Evolutionary conservation across 495 filamentous ascomycete genomes (phyloP).

Genomic region (Aspergillus nidulans): DNA sequence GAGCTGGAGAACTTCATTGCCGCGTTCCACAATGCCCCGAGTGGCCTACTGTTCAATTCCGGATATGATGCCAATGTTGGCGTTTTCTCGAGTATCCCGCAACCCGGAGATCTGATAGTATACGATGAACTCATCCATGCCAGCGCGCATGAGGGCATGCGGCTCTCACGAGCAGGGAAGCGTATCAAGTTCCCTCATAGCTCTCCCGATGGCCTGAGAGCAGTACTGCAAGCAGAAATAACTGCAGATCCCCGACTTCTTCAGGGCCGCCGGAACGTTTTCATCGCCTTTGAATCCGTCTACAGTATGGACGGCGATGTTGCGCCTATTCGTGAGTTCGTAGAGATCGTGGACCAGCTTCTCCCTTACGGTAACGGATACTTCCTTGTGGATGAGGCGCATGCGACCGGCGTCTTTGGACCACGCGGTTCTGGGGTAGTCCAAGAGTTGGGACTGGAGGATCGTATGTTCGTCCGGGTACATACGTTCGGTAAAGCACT

Average conservation of each 20-base stretch:
- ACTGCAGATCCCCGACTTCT: conserved; percentile 25
- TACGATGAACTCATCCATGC: conserved; percentile 76
- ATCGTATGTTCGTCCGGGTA: conserved; percentile 61
- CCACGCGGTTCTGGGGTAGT: conserved; percentile 61
- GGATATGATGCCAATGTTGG: conserved; percentile 75
- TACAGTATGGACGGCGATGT: conserved; percentile 86
- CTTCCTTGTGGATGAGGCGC: conserved; percentile 76
- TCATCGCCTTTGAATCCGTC: conserved; percentile 69
- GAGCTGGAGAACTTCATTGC: conserved; percentile 61
- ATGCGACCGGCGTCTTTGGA: conserved; percentile 66
- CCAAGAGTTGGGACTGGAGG: conserved; percentile 60
- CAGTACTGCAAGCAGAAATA: conserved; percentile 35
- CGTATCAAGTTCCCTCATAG: conserved; percentile 60
- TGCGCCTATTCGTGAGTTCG: conserved; percentile 56
- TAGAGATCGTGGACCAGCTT: conserved; percentile 50
- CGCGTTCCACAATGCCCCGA: conserved; percentile 57
- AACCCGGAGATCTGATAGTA: conserved; percentile 62
- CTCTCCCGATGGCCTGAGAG: conserved; percentile 38
- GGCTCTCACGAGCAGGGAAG: conserved; percentile 51
- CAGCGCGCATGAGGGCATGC: conserved; percentile 74
- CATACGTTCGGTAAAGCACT: conserved; percentile 78
- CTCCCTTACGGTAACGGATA: conserved; percentile 58
- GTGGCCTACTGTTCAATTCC: conserved; percentile 70
- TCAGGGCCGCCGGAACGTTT: conserved; percentile 38
- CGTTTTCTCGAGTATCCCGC: conserved; percentile 62